Base-by-base conservation (phyloP, 2,329 filamentous ascomycete species). In the Fusarium caatingaense region DNA sequence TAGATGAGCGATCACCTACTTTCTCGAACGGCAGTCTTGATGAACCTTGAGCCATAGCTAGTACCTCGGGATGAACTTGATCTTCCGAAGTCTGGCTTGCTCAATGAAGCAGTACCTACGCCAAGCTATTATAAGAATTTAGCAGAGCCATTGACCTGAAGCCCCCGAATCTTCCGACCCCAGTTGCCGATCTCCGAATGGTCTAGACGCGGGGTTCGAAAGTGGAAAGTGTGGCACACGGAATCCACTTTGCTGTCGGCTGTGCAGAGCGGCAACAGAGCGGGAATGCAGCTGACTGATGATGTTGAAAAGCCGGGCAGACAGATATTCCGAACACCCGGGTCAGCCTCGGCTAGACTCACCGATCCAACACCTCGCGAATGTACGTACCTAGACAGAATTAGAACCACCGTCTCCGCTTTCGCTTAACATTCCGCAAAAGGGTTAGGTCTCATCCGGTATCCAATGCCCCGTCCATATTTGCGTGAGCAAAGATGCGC, bases 241-340 rank as follows among this genome's bases (percentile, higher is more conserved):
- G 18, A 37, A 37, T 18, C 34, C 34, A n/a, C 34, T 37, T 37
- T 7, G 6, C 34, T n/a, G 18, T n/a, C 34, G 34, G 34, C 34
- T 37, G 18, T n/a, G 18, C 11, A 0, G 1, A 12, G 34, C 34
- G 34, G 18, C 18, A 37, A n/a, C 18, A 37, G 10, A 37, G 0
- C 18, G 18, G 34, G 6, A n/a, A 37, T n/a, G 3, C 18, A 37
- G 10, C 18, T n/a, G 34, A 37, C 34, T 37, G 18, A 37, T 37
- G 3, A n/a, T 5, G 6, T 4, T 2, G 6, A 8, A 3, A 1
- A 1, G 0, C 4, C 34, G 34, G 34, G 1, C 6, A 12, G 10
- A 2, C 2, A 12, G 18, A 37, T 37, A n/a, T 12, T 37, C 34
- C 34, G 18, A 32, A 4, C 2, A 11, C 27, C 32, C 32, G 15